A percentile compares a stretch with the other conserved stretches of the same genome.
phyloP scores from a whole-genome alignment of 1,284 basidiomycete species.

The Ceratobasidium sp. region DNA sequence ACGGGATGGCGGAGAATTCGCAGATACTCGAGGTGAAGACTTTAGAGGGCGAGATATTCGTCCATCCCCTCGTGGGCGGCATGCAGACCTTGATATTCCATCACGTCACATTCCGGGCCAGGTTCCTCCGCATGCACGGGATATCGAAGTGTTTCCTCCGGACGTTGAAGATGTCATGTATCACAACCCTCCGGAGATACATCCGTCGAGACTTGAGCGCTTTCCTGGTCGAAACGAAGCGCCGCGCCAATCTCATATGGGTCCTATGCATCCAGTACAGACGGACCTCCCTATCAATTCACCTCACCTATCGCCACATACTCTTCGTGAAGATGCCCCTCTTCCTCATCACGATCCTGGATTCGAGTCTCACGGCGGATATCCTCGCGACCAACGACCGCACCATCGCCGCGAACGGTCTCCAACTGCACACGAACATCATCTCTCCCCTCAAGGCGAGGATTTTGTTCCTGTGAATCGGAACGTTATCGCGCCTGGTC shows the following conservation, averaged over 20 bases:
- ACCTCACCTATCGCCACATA: slow-evolving; percentile 19
- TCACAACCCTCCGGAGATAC: slow-evolving; percentile 13
- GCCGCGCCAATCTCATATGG: slow-evolving; percentile 15
- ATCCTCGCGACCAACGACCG: neutral
- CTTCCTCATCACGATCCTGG: slow-evolving; percentile 27
- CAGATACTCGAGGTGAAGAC: slow-evolving; percentile 20
- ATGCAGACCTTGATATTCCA: neutral
- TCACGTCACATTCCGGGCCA: neutral
- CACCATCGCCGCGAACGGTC: slow-evolving; percentile 14
- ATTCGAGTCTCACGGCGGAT: slow-evolving; percentile 28
- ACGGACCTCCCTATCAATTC: slow-evolving; percentile 7
- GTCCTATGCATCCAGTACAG: neutral
- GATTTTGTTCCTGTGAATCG: slow-evolving; percentile 16
- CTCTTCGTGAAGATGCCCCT: slow-evolving; percentile 17
- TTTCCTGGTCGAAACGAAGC: slow-evolving; percentile 14
- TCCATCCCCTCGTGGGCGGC: slow-evolving; percentile 5
- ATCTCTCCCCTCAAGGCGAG: slow-evolving; percentile 1
- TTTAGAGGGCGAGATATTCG: slow-evolving; percentile 27
- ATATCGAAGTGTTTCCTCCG: slow-evolving; percentile 10
- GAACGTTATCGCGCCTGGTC: neutral
- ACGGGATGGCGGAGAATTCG: slow-evolving; percentile 5
- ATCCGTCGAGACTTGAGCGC: slow-evolving; percentile 20
- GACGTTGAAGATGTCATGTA: slow-evolving; percentile 11
- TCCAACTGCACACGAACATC: slow-evolving; percentile 15
- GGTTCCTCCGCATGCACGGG: neutral